Evolutionary conservation across 768 basidiomycete genomes (phyloP).

Genomic region (Tubosaeta brunneosetosa): DNA sequence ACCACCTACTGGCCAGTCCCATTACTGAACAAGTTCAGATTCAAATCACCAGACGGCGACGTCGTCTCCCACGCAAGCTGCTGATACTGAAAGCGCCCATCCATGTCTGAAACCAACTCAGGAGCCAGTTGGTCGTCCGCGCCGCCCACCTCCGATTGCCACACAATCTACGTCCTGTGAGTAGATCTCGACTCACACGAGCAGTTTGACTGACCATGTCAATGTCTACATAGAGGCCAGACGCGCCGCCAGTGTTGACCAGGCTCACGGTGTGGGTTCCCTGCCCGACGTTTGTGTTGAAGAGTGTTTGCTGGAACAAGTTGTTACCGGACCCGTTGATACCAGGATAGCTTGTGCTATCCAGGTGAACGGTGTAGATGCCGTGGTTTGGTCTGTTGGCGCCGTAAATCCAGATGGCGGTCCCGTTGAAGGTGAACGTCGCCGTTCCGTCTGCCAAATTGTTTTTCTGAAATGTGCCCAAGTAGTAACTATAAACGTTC

Average conservation of each 20-base stretch:
- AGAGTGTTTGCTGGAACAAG: slow-evolving; percentile 40
- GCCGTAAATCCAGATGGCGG: slow-evolving; percentile 45
- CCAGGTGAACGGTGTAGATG: slow-evolving; percentile 40
- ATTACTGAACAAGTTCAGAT: slow-evolving; percentile 37
- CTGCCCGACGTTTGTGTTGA: slow-evolving; percentile 29
- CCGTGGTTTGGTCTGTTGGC: slow-evolving; percentile 48
- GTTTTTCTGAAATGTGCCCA: slow-evolving; percentile 38
- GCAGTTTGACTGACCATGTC: slow-evolving; percentile 35
- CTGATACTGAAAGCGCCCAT: slow-evolving; percentile 37
- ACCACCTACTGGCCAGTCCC: slow-evolving; percentile 38
- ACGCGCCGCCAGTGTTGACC: slow-evolving; percentile 25
- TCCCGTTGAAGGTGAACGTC: slow-evolving; percentile 46
- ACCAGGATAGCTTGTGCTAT: slow-evolving; percentile 27
- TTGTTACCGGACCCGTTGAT: slow-evolving; percentile 28
- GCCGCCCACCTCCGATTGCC: slow-evolving; percentile 26
- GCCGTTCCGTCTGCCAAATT: slow-evolving; percentile 30
- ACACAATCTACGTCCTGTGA: slow-evolving; percentile 18
- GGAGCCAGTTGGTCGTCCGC: slow-evolving; percentile 11
- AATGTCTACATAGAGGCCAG: slow-evolving; percentile 40
- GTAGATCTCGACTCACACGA: neutral
- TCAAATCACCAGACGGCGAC: slow-evolving; percentile 27
- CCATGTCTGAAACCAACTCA: slow-evolving; percentile 30
- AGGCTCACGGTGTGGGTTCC: slow-evolving; percentile 35
- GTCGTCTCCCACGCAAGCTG: slow-evolving; percentile 33
- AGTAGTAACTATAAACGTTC: slow-evolving; percentile 28